A percentile compares a stretch with the other conserved stretches of the same genome.
Evolutionary conservation across 352 stramenopile genomes (phyloP).

Genomic region (Blastocystis sp.): DNA sequence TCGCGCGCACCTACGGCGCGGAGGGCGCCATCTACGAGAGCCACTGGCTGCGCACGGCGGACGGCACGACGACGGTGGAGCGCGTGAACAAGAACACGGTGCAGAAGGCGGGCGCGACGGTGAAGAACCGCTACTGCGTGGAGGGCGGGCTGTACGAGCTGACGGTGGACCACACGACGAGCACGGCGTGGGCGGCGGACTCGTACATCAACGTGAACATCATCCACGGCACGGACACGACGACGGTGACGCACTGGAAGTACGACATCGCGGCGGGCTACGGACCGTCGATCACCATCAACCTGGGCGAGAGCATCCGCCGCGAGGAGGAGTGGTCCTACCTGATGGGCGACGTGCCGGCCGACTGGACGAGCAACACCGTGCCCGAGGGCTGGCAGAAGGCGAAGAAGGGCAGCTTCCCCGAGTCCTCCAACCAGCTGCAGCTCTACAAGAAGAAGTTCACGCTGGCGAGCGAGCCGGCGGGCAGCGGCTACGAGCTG

Average conservation of each 20-base stretch:
- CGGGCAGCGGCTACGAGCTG: conserved; percentile 29
- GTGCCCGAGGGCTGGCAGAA: conserved; percentile 40
- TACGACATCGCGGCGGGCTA: conserved; percentile 42
- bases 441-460: conserved; percentile 63
- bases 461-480: not conserved
- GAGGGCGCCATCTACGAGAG: conserved; percentile 20
- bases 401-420: conserved; percentile 46
- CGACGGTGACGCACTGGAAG: conserved; percentile 39
- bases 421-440: conserved; percentile 27
- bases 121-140: conserved; percentile 58
- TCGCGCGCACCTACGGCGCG: conserved; percentile 25
- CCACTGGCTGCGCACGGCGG: conserved; percentile 10
- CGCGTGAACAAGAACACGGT: conserved; percentile 31
- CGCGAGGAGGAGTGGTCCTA: conserved; percentile 41
- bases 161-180: conserved; percentile 10
- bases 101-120: conserved; percentile 34
- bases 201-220: conserved; percentile 54
- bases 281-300: conserved; percentile 19
- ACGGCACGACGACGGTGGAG: conserved; percentile 2
- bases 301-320: conserved; percentile 18
- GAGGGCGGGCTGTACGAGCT: conserved; percentile 53
- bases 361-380: not conserved
- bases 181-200: conserved; percentile 2
- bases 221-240: not conserved
- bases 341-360: conserved; percentile 35